These are phyloP conservation scores for Trichoderma gamsii DNA, from an alignment of 495 filamentous ascomycete genomes.

Conservation along the genomic window DNA sequence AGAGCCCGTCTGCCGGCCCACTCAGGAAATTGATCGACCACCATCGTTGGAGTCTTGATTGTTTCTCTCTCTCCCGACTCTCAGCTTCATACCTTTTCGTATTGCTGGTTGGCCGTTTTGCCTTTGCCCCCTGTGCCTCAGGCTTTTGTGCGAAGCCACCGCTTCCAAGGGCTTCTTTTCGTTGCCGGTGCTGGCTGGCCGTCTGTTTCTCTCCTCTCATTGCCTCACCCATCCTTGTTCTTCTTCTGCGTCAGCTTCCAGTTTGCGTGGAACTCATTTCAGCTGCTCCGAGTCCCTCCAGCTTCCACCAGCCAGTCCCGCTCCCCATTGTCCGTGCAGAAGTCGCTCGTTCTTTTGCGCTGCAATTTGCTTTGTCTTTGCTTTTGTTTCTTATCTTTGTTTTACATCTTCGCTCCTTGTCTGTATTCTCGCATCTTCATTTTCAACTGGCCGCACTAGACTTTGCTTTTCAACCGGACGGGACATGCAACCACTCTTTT, in stretches of 20 bases:
- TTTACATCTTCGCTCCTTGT: too few species aligned
- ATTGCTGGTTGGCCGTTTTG: neutral
- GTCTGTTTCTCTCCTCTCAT: neutral
- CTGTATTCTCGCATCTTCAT: neutral
- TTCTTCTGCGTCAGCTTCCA: neutral
- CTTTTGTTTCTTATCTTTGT: too few species aligned
- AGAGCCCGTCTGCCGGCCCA: neutral
- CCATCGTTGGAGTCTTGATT: neutral
- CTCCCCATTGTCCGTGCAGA: neutral
- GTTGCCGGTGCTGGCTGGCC: neutral
- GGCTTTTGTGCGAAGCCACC: neutral
- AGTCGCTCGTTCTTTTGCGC: conserved; percentile 4
- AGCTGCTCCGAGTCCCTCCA: neutral
- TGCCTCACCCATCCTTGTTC: neutral
- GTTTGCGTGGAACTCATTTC: neutral
- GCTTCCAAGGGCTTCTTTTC: neutral
- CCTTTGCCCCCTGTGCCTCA: neutral
- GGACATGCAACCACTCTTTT: neutral
- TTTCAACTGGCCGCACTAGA: neutral
- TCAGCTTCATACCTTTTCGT: neutral
- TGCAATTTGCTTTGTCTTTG: neutral
- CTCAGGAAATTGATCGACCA: conserved; percentile 11
- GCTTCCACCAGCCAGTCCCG: neutral
- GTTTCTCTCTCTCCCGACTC: neutral
- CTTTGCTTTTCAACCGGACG: neutral